Base-by-base conservation (phyloP, 441 rosid genomes). In the Pelargonium australe region DNA sequence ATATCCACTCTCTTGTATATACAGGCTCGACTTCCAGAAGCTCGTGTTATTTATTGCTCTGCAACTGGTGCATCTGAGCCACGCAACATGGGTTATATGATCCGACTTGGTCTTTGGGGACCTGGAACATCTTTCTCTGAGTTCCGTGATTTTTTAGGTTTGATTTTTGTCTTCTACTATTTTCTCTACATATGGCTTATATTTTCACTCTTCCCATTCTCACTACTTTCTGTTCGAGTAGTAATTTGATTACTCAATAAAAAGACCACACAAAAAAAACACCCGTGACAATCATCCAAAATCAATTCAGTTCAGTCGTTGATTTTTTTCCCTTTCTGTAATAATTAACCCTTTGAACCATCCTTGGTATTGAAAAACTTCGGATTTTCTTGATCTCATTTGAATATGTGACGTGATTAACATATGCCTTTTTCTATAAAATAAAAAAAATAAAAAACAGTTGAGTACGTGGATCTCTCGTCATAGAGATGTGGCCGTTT, bases 21-120 rank as follows among this genome's bases (percentile, higher is more conserved):
- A 78, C 96, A 95, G 99, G 96, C 92, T 80, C 88, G 89, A 72
- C 91, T 95, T 73, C 97, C 96, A 70, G 97, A 92, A 72, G 94
- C 98, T 77, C 95, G 97, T 80, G 95, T 92, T 73, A 76, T 95
- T 77, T 91, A 95, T 85, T 95, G 99, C 88, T 95, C 99, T 64
- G 99, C 99, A 69, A 95, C 99, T 81, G 97, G 99, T 78, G 99
- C 99, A 79, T 95, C 99, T 73, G 99, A 95, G 82, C 98, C 99
- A 64, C 94, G 99, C 72, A 95, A 95, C 80, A 78, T 95, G 97
- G 99, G 97, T 69, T 95, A 95, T 80, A 95, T 95, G 99, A 96
- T 92, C 81, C 87, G 97, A 83, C 96, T 95, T 84, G 97, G 99
- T 75, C 98, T 95, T 58, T 95, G 99, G 99, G 99, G 99, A 74